Base-by-base conservation (phyloP, 202 grass and related monocot genomes). In the Carex sylvatica region DNA sequence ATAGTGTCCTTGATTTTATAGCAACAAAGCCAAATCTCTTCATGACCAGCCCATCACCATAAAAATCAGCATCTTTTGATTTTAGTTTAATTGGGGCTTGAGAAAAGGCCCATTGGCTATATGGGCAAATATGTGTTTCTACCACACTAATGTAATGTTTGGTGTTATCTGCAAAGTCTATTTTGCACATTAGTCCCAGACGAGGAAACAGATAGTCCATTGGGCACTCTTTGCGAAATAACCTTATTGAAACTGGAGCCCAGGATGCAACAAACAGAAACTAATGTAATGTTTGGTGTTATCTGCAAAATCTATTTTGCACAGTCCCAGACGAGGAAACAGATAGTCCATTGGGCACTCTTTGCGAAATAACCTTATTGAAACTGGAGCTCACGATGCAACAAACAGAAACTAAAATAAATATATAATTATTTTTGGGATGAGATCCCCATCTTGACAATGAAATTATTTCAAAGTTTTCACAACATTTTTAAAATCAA, bases 341-440 rank as follows among this genome's bases (percentile, higher is more conserved):
- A 74, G 13, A 46, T 52, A 26, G 4, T 74, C 38, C 40, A 71
- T 26, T 72, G n/a, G 69, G 69, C 9, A 23, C 68, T 11, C 11
- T 13, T 30, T 0, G 22, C 8, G 14, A 49, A 72, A 47, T 53
- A 30, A 74, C 20, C 6, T 53, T 31, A 53, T 53, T 26, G 22
- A 65, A 65, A 12, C 22, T 65, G 5, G 26, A 30, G 3, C 62
- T 16, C 1, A 5, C 3, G 24, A 13, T 65, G 12, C 47, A 74
- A 74, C 23, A n/a, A 58, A 77, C 52, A 56, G 73, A 72, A 77
- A 77, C 28, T 58, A 38, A 77, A 35, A 19, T 55, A 31, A 38
- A 36, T 26, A 76, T 76, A 3, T 36, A n/a, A 58, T 56, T 76
- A 58, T 33, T 76, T 56, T 56, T 31, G 15, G 72, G 72, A 75